These are phyloP conservation scores for Helianthus tuberosus DNA, from an alignment of 129 eudicot genomes.

Conservation along the genomic window DNA sequence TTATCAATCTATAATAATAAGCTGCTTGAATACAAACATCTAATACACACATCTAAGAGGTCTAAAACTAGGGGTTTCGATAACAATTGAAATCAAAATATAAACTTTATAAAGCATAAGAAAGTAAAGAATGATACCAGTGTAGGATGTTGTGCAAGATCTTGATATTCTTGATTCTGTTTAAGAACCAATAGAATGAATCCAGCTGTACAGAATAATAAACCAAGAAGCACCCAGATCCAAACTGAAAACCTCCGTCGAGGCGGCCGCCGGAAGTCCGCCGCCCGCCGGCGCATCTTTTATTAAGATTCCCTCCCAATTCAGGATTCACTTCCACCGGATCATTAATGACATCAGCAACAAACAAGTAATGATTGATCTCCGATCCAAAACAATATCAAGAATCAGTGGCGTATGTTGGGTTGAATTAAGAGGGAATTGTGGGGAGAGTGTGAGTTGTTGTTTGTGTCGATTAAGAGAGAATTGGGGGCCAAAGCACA, in stretches of 20 bases:
- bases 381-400: too few relatives aligned
- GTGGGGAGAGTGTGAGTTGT: background rate
- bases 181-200: constrained; percentile 57
- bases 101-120: too few relatives aligned
- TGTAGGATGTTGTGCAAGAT: constrained; percentile 61
- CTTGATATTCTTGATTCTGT: constrained; percentile 56
- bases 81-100: background rate
- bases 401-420: too few relatives aligned
- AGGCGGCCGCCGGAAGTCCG: constrained; percentile 94
- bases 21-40: background rate
- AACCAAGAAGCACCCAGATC: constrained; percentile 74
- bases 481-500: constrained; percentile 2
- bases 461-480: background rate
- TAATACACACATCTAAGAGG: background rate
- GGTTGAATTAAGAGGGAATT: background rate
- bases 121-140: constrained; percentile 34
- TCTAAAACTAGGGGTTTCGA: constrained; percentile 21
- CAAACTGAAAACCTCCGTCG: constrained; percentile 66
- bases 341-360: constrained; percentile 24
- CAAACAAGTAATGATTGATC: background rate
- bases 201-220: constrained; percentile 53
- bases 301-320: constrained; percentile 11
- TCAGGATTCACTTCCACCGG: constrained; percentile 28
- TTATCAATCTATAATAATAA: background rate
- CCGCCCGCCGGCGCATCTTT: constrained; percentile 93